Evolutionary conservation across 805 yeast species (phyloP).

Genomic region (Pichia sporocuriosa): DNA sequence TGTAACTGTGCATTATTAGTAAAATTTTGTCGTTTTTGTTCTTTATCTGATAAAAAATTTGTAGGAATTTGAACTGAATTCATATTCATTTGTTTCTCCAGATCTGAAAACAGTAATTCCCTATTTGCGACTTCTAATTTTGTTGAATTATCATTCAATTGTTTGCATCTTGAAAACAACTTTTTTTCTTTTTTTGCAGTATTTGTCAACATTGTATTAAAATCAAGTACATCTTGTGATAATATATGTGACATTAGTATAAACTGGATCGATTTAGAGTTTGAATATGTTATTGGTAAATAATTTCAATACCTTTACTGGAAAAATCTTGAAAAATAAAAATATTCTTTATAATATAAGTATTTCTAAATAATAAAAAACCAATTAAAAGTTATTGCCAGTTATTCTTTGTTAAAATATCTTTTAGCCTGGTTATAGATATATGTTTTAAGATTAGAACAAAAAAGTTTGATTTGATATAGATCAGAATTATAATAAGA

Average conservation of each 20-base stretch:
- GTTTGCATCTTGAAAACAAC: slow-evolving; percentile 1
- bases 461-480: no score
- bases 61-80: not conserved
- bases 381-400: no score
- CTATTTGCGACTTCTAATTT: not conserved
- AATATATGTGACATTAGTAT: slow-evolving; percentile 6
- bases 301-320: not conserved
- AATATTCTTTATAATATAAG: no score
- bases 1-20: not conserved
- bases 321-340: no score
- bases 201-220: not conserved
- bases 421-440: no score
- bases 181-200: not conserved
- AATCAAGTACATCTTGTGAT: slow-evolving; percentile 2
- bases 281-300: not conserved
- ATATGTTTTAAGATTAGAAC: no score
- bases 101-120: slow-evolving; percentile 2
- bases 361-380: no score
- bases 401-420: no score
- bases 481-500: no score
- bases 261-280: no score
- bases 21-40: not conserved
- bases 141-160: not conserved
- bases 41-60: not conserved
- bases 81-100: slow-evolving; percentile 8